A percentile compares a stretch with the other conserved stretches of the same genome.
Evolutionary conservation across 1,284 basidiomycete genomes (phyloP).

Genomic region (Ceratobasidium sp.): DNA sequence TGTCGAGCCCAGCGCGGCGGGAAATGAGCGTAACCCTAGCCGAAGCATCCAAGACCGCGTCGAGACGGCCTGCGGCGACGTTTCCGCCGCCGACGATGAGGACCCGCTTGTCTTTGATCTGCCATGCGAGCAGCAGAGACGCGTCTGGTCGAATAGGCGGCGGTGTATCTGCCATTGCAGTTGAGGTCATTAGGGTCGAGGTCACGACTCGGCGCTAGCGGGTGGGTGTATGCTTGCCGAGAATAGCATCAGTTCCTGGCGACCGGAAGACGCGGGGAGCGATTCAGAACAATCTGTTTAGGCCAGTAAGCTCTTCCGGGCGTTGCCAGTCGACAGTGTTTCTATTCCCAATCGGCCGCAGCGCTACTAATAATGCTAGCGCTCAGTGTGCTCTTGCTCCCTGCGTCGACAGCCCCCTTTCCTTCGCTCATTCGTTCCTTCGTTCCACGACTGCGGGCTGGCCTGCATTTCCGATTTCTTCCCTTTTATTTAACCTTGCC

Average conservation of each 20-base stretch:
- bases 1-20: constrained; percentile 68
- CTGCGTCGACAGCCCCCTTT: constrained; percentile 22
- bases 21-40: constrained; percentile 68
- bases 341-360: constrained; percentile 20
- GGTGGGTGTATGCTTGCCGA: constrained; percentile 7
- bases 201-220: constrained; percentile 41
- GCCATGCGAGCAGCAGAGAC: constrained; percentile 86
- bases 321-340: neutral
- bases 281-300: neutral
- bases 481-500: neutral
- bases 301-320: neutral
- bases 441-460: constrained; percentile 20
- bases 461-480: constrained; percentile 29
- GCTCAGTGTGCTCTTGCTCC: neutral
- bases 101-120: constrained; percentile 80
- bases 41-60: constrained; percentile 70
- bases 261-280: neutral
- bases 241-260: constrained; percentile 15
- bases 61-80: constrained; percentile 80
- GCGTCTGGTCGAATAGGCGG: constrained; percentile 57
- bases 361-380: neutral
- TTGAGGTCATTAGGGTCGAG: constrained; percentile 48
- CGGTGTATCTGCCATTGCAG: constrained; percentile 45
- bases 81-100: constrained; percentile 91
- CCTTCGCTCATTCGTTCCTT: neutral